Base-by-base conservation (phyloP, 768 basidiomycete genomes). In the Lenzites betulinus region DNA sequence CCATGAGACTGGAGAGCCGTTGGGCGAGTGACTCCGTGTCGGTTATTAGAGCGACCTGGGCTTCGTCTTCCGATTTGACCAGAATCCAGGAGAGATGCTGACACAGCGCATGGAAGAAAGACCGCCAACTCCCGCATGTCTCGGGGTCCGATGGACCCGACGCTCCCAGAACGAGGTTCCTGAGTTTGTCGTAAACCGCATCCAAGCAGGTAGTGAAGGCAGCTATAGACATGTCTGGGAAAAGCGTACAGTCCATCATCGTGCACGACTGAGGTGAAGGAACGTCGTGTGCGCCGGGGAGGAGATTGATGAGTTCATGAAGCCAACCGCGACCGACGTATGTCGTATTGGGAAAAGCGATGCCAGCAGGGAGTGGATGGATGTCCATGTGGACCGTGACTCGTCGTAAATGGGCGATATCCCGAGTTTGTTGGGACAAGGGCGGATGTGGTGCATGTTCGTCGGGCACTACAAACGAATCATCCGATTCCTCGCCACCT, bases 291-390 rank as follows among this genome's bases (percentile, higher is more conserved):
- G 61, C 57, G 30, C 72, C 67, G 22, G 72, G 69, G 20, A 79
- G 61, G 51, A 78, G 51, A n/a, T 76, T 67, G 49, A 86, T 60
- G 16, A 92, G 77, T 23, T 88, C 83, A 57, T 78, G 70, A 18
- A 94, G 80, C 67, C 80, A 77, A 0, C 89, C 88, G 58, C 77
- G 84, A 8, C 79, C 81, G 44, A 87, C 78, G 62, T 85, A 88
- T 7, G 86, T 83, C 9, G 77, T 73, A 2, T 73, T 39, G 1
- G 67, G 69, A 63, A 93, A 87, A 36, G 77, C 77, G 36, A 82
- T 72, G 3, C 85, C 87, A 3, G 81, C 76, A 23, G 76, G 77
- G 7, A 90, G 71, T 30, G 74, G 72, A 3, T 70, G 70, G 13
- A 91, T 78, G 28, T 77, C 77, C 65, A 85, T 80, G 72, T 93